phyloP scores from a whole-genome alignment of 164 flowering plant species.

The Magnolia changhungtana region DNA sequence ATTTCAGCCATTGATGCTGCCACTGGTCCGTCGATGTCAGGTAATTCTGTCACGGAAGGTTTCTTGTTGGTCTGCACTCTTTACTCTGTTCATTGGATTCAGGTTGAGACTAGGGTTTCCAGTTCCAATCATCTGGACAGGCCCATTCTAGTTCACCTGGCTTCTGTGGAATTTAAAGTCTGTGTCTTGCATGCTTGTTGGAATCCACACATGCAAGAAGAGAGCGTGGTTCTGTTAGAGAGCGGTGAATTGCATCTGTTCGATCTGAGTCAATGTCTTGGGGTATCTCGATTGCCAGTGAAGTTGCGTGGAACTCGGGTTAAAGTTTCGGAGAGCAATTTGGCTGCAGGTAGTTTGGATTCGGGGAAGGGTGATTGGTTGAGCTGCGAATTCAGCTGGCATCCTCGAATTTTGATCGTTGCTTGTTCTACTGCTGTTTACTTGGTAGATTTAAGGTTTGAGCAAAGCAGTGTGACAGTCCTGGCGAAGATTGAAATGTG shows the following conservation, averaged over 20 bases:
- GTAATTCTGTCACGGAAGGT: slow-evolving; percentile 29
- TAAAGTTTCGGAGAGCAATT: slow-evolving; percentile 9
- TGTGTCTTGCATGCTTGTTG: slow-evolving; percentile 59
- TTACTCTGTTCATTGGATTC: slow-evolving; percentile 66
- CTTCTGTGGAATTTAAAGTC: slow-evolving; percentile 33
- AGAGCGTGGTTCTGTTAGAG: slow-evolving; percentile 59
- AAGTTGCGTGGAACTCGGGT: slow-evolving; percentile 36
- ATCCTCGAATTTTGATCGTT: slow-evolving; percentile 62
- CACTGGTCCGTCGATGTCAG: neutral
- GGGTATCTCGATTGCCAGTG: neutral
- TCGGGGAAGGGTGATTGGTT: slow-evolving; percentile 40
- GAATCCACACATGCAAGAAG: slow-evolving; percentile 62
- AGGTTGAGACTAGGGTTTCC: slow-evolving; percentile 20
- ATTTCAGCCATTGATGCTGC: slow-evolving; percentile 28
- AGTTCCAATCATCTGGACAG: slow-evolving; percentile 8
- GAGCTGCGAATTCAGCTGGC: slow-evolving; percentile 76
- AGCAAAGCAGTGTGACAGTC: slow-evolving; percentile 26
- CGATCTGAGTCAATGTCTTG: slow-evolving; percentile 36
- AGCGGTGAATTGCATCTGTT: slow-evolving; percentile 63
- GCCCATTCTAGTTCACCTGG: slow-evolving; percentile 37
- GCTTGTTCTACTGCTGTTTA: slow-evolving; percentile 48
- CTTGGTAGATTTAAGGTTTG: slow-evolving; percentile 54
- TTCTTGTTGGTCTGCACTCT: slow-evolving; percentile 47
- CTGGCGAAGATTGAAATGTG: slow-evolving; percentile 45
- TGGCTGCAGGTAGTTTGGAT: slow-evolving; percentile 23